A percentile compares a stretch with the other conserved stretches of the same genome.
Conservation (phyloP, 495 filamentous ascomycete species). For the Copromyces sp. region DNA sequence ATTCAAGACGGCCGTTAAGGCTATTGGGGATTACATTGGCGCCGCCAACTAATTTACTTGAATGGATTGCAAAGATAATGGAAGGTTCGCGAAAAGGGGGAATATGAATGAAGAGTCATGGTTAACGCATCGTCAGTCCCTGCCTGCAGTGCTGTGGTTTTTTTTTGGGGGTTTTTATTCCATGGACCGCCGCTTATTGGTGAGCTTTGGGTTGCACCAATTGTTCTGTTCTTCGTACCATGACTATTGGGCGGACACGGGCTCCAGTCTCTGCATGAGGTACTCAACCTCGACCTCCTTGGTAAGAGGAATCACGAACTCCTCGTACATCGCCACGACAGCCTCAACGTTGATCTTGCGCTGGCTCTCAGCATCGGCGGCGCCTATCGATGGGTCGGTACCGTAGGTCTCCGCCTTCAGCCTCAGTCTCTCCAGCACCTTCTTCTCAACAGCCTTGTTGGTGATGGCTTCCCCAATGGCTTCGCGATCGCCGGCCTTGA, state of each 20-base stretch:
- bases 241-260: neutral
- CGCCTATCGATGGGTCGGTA: conserved; percentile 55
- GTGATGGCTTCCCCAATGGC: conserved; percentile 89
- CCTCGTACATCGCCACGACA: conserved; percentile 89
- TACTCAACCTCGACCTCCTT: conserved; percentile 98
- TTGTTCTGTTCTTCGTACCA: neutral
- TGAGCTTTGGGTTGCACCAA: neutral
- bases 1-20: conserved; percentile 60
- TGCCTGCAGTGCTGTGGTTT: neutral
- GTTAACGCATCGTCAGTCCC: neutral
- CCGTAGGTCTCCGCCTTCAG: conserved; percentile 95
- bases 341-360: conserved; percentile 86
- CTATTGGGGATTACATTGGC: conserved; percentile 58
- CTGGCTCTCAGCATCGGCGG: conserved; percentile 18
- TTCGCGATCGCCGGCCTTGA: conserved; percentile 63
- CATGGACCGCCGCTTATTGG: neutral
- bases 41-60: conserved; percentile 7
- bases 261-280: conserved; percentile 78
- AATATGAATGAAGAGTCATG: neutral
- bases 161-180: neutral
- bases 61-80: neutral
- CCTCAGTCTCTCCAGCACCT: conserved; percentile 77
- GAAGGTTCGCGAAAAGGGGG: neutral
- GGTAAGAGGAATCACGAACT: conserved; percentile 91
- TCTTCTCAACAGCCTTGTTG: conserved; percentile 76